Base-by-base conservation (phyloP, 2,329 filamentous ascomycete species). In the Curvularia verruculosa region DNA sequence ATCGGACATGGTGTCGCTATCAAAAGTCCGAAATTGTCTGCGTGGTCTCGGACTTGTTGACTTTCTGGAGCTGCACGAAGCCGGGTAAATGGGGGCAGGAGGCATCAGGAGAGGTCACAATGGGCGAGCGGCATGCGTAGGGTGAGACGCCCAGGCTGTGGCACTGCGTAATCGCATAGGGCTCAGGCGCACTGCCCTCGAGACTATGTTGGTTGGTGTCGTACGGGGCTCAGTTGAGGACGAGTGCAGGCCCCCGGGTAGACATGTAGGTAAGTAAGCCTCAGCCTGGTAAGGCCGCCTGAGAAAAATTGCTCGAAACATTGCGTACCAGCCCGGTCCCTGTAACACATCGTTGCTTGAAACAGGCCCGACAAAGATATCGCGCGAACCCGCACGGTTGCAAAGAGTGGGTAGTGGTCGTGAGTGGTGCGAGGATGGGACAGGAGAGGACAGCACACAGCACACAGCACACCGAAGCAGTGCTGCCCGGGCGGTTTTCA, bases 151-250 rank as follows among this genome's bases (percentile, higher is more conserved):
- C 49, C 49, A 51, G 48, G 28, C 46, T 52, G 49, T 46, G 53
- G 47, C 49, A 37, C 57, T 52, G 59, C 59, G 60, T 67, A 64
- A 66, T 64, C 57, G 37, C 37, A 51, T 31, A 58, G 39, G 61
- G 61, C 60, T 60, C 44, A 60, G 52, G 44, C 36, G 48, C 31
- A 40, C 21, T 37, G 26, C 36, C 26, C 43, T 46, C 28, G 56
- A 47, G 48, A 29, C 9, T 36, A 52, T 46, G 24, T 47, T n/a
- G n/a, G n/a, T n/a, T n/a, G 52, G 24, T 18, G 13, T 28, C n/a
- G 8, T n/a, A 36, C 23, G 15, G 41, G 41, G 24, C 41, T 26
- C 24, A 45, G 41, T 8, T 10, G n/a, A 45, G 24, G 41, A 44
- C 41, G 41, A 41, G 28, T 29, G 46, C 39, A 58, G 26, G 39